A percentile compares a stretch with the other conserved stretches of the same genome.
phyloP scores from a whole-genome alignment of 805 yeast species.

The Candida dajiaensis region DNA sequence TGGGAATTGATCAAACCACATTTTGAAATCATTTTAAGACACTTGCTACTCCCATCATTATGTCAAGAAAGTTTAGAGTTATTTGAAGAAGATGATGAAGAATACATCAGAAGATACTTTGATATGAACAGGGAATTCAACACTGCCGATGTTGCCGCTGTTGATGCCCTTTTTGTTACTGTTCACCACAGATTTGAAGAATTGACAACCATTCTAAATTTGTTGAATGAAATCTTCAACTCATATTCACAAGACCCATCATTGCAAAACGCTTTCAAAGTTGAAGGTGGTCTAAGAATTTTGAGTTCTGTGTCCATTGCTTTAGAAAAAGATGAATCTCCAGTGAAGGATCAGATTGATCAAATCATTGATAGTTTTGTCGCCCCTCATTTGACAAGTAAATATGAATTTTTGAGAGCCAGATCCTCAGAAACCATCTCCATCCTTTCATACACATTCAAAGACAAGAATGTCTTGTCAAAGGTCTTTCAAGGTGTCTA shows the following conservation, averaged over 20 bases:
- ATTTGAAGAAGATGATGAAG: slow-evolving; percentile 83
- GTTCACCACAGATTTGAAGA: slow-evolving; percentile 48
- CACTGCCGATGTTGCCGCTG: slow-evolving; percentile 78
- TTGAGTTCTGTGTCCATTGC: slow-evolving; percentile 62
- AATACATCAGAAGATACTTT: slow-evolving; percentile 71
- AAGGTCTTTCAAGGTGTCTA: slow-evolving; percentile 35
- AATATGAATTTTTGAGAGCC: slow-evolving; percentile 66
- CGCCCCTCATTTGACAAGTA: slow-evolving; percentile 64
- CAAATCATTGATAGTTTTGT: slow-evolving; percentile 57
- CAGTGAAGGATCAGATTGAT: slow-evolving; percentile 59
- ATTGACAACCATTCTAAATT: slow-evolving; percentile 47
- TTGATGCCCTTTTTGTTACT: slow-evolving; percentile 64
- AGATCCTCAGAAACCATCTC: slow-evolving; percentile 62
- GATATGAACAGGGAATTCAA: slow-evolving; percentile 56
- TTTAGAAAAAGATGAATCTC: slow-evolving; percentile 42
- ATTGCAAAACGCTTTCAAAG: slow-evolving; percentile 48
- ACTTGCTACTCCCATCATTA: slow-evolving; percentile 68
- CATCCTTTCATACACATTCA: slow-evolving; percentile 27
- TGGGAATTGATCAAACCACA: slow-evolving; percentile 66
- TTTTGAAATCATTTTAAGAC: slow-evolving; percentile 56
- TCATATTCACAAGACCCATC: slow-evolving; percentile 27
- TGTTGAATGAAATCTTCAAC: slow-evolving; percentile 46
- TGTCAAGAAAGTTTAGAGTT: slow-evolving; percentile 68
- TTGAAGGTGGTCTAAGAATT: slow-evolving; percentile 78
- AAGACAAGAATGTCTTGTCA: slow-evolving; percentile 33